Evolutionary conservation across 495 filamentous ascomycete genomes (phyloP), one percentile per base, ranked within the genome.

Genomic region (Penicillium longicatenatum): DNA sequence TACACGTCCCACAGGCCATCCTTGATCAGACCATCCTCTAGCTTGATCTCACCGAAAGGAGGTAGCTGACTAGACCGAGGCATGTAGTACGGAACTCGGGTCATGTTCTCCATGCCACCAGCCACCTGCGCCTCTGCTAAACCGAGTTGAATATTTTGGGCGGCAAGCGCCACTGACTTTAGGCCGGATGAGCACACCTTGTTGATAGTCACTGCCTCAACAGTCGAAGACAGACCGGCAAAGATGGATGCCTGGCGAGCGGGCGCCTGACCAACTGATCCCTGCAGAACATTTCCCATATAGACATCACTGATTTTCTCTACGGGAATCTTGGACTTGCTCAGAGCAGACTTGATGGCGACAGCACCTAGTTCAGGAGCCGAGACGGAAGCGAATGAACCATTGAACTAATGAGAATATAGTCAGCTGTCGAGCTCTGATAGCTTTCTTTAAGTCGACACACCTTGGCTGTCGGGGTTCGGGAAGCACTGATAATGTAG

Each of bases 41-140:
- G 75, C 69, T 87, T 87, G 64, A 95, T 78, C 58, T 95, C 85
- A 33, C 94, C 94, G 62, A 97, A 96, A 0, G 90, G 75, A 5
- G 92, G 89, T 62, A 92, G 76, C 59, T 86, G 82, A 65, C 84
- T 88, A 2, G 89, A 81, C 16, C 94, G 86, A 11, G 86, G 84
- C 16, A 95, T 75, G 66, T 98, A 97, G 77, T 95, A 96, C 7
- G 94, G 94, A 5, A 96, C 91, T 37, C 88, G 84, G 26, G 89
- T 88, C 94, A 98, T 98, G 75, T 90, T 97, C 78, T 98, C 94
- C 86, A 98, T 95, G 21, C 94, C 94, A 59, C 94, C 94, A 9
- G 93, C 94, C 19, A 97, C 81, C 64, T 94, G 89, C 1, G 89
- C 92, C 60, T 93, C 89, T 14, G 91, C 82, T 6, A 93, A 77